phyloP scores from a whole-genome alignment of 768 basidiomycete genomes.

The Leucosporidium creatinivorum region DNA sequence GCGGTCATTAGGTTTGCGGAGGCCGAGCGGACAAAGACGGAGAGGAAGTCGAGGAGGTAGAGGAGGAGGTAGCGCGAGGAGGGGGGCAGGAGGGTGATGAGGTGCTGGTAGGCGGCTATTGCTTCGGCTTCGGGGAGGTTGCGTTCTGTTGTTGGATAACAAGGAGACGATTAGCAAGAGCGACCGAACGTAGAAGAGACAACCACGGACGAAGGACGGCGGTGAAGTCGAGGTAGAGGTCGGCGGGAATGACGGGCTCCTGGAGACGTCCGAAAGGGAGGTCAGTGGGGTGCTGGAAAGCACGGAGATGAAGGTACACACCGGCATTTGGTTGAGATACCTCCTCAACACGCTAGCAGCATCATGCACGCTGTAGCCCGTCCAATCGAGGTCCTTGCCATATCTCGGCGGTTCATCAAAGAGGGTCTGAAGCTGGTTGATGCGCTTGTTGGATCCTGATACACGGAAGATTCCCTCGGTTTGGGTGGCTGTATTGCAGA shows the following conservation, averaged over 20 bases:
- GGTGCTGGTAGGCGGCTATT: slow-evolving; percentile 68
- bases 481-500: slow-evolving; percentile 59
- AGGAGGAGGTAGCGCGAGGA: slow-evolving; percentile 92
- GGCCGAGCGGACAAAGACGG: slow-evolving; percentile 84
- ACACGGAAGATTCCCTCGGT: slow-evolving; percentile 90
- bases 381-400: slow-evolving; percentile 90
- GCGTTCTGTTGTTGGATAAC: slow-evolving; percentile 48
- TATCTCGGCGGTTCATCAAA: slow-evolving; percentile 88
- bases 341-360: slow-evolving; percentile 92
- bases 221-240: slow-evolving; percentile 85
- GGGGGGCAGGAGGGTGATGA: slow-evolving; percentile 77
- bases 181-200: neutral
- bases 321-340: slow-evolving; percentile 94
- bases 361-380: slow-evolving; percentile 86
- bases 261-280: slow-evolving; percentile 39
- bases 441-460: slow-evolving; percentile 88
- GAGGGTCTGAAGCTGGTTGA: slow-evolving; percentile 84
- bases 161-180: neutral
- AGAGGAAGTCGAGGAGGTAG: slow-evolving; percentile 90
- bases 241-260: slow-evolving; percentile 92
- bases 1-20: slow-evolving; percentile 95
- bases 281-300: slow-evolving; percentile 4
- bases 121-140: slow-evolving; percentile 64
- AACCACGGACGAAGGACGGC: slow-evolving; percentile 58
- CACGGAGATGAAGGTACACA: slow-evolving; percentile 46